phyloP scores from a whole-genome alignment of 805 yeast genomes.

The Candida awuae region DNA sequence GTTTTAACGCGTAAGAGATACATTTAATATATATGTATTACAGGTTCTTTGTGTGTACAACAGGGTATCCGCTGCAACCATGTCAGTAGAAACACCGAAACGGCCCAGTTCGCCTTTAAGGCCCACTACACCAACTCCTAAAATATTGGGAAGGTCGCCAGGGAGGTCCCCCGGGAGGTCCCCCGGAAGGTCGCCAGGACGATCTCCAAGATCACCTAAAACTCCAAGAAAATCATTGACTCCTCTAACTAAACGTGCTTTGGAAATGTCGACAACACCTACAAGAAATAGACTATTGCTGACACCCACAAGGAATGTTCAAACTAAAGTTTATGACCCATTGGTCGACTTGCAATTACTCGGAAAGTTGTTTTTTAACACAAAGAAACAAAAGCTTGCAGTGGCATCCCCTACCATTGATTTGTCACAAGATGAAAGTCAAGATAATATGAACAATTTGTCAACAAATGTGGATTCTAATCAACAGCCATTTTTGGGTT shows the following conservation, averaged over 20 bases:
- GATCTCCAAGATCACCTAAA: slow-evolving; percentile 15
- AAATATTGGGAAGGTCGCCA: background rate
- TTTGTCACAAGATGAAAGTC: no score
- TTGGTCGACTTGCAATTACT: slow-evolving; percentile 24
- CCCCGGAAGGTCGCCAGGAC: slow-evolving; percentile 1
- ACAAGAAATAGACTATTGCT: slow-evolving; percentile 22
- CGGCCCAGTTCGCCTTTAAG: no score
- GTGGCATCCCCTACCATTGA: background rate
- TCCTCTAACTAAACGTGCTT: slow-evolving; percentile 26
- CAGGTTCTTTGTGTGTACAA: no score
- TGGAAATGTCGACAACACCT: slow-evolving; percentile 27
- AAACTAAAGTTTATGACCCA: slow-evolving; percentile 26
- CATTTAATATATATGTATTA: no score
- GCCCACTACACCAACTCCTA: slow-evolving; percentile 1
- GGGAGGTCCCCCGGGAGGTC: slow-evolving; percentile 4
- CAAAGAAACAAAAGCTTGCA: background rate
- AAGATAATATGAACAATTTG: no score
- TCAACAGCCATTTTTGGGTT: no score
- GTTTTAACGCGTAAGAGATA: no score
- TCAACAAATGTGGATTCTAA: no score
- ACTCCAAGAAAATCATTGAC: slow-evolving; percentile 27
- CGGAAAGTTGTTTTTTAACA: slow-evolving; percentile 22
- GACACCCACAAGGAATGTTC: slow-evolving; percentile 23
- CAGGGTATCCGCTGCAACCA: no score
- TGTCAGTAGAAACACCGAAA: no score